phyloP scores from a whole-genome alignment of 495 filamentous ascomycete genomes.

The Penicillium riverlandense region DNA sequence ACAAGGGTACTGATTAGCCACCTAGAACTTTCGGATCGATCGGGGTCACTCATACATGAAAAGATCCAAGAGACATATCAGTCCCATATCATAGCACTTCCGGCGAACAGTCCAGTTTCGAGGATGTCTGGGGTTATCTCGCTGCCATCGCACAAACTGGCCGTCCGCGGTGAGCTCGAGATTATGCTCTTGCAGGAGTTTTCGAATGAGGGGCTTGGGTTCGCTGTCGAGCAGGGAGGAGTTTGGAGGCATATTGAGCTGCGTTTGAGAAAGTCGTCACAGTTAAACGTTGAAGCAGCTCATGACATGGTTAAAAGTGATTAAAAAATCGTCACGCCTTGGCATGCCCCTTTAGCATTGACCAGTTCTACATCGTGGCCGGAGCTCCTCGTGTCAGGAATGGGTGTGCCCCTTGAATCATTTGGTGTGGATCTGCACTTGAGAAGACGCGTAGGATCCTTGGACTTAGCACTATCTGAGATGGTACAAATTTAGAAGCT shows the following conservation, averaged over 20 bases:
- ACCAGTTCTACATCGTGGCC: no score
- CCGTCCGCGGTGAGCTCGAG: slow-evolving; percentile 31
- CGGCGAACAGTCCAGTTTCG: slow-evolving; percentile 29
- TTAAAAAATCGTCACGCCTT: no score
- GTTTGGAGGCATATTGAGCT: no score
- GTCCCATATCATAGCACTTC: slow-evolving; percentile 27
- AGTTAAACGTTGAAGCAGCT: no score
- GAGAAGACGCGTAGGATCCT: no score
- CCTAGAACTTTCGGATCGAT: background rate
- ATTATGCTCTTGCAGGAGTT: slow-evolving; percentile 10
- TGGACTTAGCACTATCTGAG: no score
- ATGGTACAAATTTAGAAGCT: no score
- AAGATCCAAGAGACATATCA: slow-evolving; percentile 35
- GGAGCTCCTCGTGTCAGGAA: no score
- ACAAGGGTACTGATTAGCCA: background rate
- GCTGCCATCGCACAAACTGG: slow-evolving; percentile 28
- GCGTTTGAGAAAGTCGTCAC: background rate
- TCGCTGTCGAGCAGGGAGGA: slow-evolving; percentile 2
- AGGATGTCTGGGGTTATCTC: slow-evolving; percentile 30
- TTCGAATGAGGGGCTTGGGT: slow-evolving; percentile 7
- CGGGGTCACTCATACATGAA: slow-evolving; percentile 24
- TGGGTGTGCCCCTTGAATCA: no score
- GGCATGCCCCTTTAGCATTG: no score
- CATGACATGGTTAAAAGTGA: no score
- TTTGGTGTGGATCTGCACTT: no score